Evolutionary conservation across 225 moss, liverwort and hornwort species (phyloP), one percentile per base, ranked within the genome.

Genomic region (Climacium dendroides): DNA sequence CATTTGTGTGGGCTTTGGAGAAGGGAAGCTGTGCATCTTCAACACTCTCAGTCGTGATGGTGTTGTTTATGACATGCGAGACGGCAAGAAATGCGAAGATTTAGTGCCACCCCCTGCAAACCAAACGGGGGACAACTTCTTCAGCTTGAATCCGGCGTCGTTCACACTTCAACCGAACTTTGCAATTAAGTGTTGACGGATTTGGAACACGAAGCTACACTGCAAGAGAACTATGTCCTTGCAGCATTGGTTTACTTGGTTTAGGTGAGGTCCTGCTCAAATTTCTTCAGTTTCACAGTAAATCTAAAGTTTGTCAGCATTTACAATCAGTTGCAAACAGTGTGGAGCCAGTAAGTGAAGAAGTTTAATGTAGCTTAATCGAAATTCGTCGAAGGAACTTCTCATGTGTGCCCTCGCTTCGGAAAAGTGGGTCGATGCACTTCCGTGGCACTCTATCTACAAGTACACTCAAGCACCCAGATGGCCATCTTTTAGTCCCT

Each of bases 21-120:
- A 48, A 2, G 88, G 20, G 39, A 88, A 87, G 84, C 39, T 93
- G 4, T 93, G 91, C 82, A 74, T 93, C 26, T 90, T 91, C 71
- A 90, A 91, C 71, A 82, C 90, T 22, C 80, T 93, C 18, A 88
- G 19, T 12, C 85, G 82, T 29, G 70, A 48, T 30, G 90, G 92
- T 5, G 37, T 67, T 30, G 87, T 90, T 10, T 90, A 90, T 43
- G 69, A 83, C 53, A 53, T 93, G 29, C 82, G 14, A 15, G 37
- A 43, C 5, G 85, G 85, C 19, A 24, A 25, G 54, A 50, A 82
- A 59, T 80, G 47, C 39, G 62, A 63, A 35, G 47, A 43, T 30
- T 60, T 80, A 60, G 60, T 13, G 41, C 43, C 79, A 4, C 79
- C 79, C 29, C 79, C 79, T 80, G 60, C 60, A 20, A 32, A 58